Evolutionary conservation across 169 alveolate species (phyloP).

Genomic region (Babesia bovis): DNA sequence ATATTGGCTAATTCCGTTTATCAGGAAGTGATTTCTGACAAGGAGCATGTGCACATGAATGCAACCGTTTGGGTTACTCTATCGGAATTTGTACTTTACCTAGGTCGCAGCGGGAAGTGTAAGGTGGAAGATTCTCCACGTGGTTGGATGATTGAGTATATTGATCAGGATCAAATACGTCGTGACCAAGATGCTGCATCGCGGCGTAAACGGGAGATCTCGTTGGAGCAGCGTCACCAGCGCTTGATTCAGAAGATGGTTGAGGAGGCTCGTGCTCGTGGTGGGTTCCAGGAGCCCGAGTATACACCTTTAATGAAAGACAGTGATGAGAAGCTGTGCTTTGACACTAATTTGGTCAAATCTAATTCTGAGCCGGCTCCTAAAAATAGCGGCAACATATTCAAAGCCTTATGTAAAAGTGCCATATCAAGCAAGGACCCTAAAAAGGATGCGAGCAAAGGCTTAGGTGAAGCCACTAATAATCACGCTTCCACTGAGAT

Average conservation of each 20-base stretch:
- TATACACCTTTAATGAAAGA: slow-evolving; percentile 58
- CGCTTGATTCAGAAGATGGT: slow-evolving; percentile 55
- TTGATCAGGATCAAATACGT: slow-evolving; percentile 82
- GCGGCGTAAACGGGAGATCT: slow-evolving; percentile 54
- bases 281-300: slow-evolving; percentile 68
- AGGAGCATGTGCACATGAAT: slow-evolving; percentile 92
- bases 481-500: neutral
- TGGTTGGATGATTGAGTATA: slow-evolving; percentile 91
- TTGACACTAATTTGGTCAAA: slow-evolving; percentile 42
- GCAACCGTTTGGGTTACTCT: slow-evolving; percentile 93
- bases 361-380: slow-evolving; percentile 12
- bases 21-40: slow-evolving; percentile 86
- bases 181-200: slow-evolving; percentile 65
- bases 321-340: slow-evolving; percentile 53
- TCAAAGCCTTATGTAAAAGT: slow-evolving; percentile 43
- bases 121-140: slow-evolving; percentile 88
- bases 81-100: slow-evolving; percentile 82
- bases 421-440: neutral
- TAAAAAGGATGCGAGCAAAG: neutral
- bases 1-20: slow-evolving; percentile 89
- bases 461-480: neutral
- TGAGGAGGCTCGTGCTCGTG: slow-evolving; percentile 53
- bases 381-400: slow-evolving; percentile 24
- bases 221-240: slow-evolving; percentile 67
- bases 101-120: slow-evolving; percentile 90